Conservation (phyloP, 192 early-diverging fungal species). For the Martensiomyces pterosporus region DNA sequence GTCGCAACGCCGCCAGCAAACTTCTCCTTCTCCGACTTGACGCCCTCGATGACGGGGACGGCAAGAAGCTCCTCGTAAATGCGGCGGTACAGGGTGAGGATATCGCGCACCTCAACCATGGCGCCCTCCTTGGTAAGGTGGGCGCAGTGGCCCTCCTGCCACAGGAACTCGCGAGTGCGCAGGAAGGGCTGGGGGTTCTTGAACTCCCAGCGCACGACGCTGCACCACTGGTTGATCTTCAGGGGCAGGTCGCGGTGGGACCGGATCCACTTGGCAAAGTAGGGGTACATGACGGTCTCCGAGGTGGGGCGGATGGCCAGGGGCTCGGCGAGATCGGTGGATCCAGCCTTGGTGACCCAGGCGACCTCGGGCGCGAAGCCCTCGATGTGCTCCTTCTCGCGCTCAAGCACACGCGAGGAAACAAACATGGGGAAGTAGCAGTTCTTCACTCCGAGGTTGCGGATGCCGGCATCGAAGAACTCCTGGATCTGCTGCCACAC, state of each 20-base stretch:
- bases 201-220: slow-evolving; percentile 99
- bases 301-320: slow-evolving; percentile 98
- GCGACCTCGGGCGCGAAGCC: slow-evolving; percentile 99
- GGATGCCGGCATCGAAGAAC: slow-evolving; percentile 89
- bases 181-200: slow-evolving; percentile 99
- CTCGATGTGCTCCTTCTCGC: slow-evolving; percentile 99
- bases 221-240: slow-evolving; percentile 98
- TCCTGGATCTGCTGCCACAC: slow-evolving; percentile 96
- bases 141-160: slow-evolving; percentile 99
- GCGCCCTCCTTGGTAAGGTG: slow-evolving; percentile 87
- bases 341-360: slow-evolving; percentile 97
- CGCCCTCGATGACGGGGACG: slow-evolving; percentile 92
- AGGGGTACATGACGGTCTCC: slow-evolving; percentile 99
- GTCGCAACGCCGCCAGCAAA: slow-evolving; percentile 98
- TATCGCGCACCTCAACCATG: slow-evolving; percentile 79
- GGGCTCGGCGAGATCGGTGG: slow-evolving; percentile 89
- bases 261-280: slow-evolving; percentile 97
- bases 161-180: slow-evolving; percentile 98
- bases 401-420: slow-evolving; percentile 75
- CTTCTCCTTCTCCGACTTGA: slow-evolving; percentile 99
- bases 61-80: slow-evolving; percentile 97
- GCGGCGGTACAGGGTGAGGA: slow-evolving; percentile 91
- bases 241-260: slow-evolving; percentile 96
- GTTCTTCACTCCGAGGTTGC: slow-evolving; percentile 91
- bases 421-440: slow-evolving; percentile 99